A percentile compares a stretch with the other conserved stretches of the same genome.
These are phyloP conservation scores for Choiromyces venosus DNA, from an alignment of 495 filamentous ascomycete genomes.

Conservation along the genomic window DNA sequence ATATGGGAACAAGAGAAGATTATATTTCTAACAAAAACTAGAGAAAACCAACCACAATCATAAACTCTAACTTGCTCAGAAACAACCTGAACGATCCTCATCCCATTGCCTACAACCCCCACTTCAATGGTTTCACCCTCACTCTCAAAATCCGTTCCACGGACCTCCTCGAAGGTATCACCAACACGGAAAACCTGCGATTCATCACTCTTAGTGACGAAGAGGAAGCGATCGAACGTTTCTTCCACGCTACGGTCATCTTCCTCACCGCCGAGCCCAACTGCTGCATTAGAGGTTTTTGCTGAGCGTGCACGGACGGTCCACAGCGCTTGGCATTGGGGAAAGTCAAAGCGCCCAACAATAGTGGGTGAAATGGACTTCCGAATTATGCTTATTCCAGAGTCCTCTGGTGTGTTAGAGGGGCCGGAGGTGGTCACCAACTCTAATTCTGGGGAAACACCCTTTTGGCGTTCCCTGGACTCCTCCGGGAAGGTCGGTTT, in stretches of 20 bases:
- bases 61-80: slow-evolving; percentile 79
- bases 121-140: slow-evolving; percentile 79
- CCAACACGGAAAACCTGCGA: slow-evolving; percentile 40
- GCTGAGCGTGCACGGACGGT: slow-evolving; percentile 46
- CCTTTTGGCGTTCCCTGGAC: slow-evolving; percentile 48
- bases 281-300: slow-evolving; percentile 19
- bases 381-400: slow-evolving; percentile 68
- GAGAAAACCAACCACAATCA: slow-evolving; percentile 63
- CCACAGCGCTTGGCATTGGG: slow-evolving; percentile 51
- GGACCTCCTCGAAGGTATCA: slow-evolving; percentile 59
- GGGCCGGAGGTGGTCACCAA: slow-evolving; percentile 67
- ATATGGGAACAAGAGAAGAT: background rate
- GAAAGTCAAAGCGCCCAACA: slow-evolving; percentile 57
- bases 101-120: slow-evolving; percentile 65
- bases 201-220: slow-evolving; percentile 58
- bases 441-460: slow-evolving; percentile 56
- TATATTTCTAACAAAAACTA: slow-evolving; percentile 4
- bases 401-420: slow-evolving; percentile 51
- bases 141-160: slow-evolving; percentile 77
- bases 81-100: slow-evolving; percentile 75
- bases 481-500: slow-evolving; percentile 46
- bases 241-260: slow-evolving; percentile 43
- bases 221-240: slow-evolving; percentile 63
- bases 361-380: slow-evolving; percentile 64
- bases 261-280: slow-evolving; percentile 33